These are phyloP conservation scores for Penicillium argentinense DNA, from an alignment of 495 filamentous ascomycete species.

Conservation along the genomic window DNA sequence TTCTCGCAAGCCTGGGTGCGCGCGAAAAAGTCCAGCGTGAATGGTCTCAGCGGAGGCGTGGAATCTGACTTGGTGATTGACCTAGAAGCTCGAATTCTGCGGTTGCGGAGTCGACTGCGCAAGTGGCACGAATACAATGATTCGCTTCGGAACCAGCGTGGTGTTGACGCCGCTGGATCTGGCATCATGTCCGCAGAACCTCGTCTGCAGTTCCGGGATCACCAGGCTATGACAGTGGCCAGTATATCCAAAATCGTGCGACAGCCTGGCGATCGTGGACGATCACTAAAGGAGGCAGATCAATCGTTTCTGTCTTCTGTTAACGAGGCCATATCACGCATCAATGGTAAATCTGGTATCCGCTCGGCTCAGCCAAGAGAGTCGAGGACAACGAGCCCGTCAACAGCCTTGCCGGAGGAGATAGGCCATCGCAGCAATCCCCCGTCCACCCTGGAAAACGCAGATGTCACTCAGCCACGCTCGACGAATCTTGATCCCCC, in stretches of 20 bases:
- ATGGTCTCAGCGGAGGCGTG: slow-evolving; percentile 44
- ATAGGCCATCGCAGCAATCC: background rate
- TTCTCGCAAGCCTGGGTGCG: slow-evolving; percentile 69
- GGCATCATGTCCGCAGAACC: slow-evolving; percentile 14
- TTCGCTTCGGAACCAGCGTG: slow-evolving; percentile 25
- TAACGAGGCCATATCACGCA: slow-evolving; percentile 51
- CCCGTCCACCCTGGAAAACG: background rate
- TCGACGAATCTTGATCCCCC: background rate
- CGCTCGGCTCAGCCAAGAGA: background rate
- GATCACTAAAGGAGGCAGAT: slow-evolving; percentile 46
- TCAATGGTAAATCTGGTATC: slow-evolving; percentile 48
- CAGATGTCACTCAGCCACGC: background rate
- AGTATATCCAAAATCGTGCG: slow-evolving; percentile 43
- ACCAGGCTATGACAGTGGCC: slow-evolving; percentile 41
- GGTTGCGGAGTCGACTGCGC: slow-evolving; percentile 62
- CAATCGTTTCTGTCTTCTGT: slow-evolving; percentile 55
- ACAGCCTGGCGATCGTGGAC: slow-evolving; percentile 36
- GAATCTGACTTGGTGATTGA: slow-evolving; percentile 52
- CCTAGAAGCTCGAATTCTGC: slow-evolving; percentile 57
- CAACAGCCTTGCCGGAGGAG: background rate
- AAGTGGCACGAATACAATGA: slow-evolving; percentile 72
- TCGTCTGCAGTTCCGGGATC: slow-evolving; percentile 32
- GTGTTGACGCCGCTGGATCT: slow-evolving; percentile 8
- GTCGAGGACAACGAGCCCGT: background rate
- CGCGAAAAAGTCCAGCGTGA: slow-evolving; percentile 53